Conservation (phyloP, 345 rosid genomes). For the Populus euphratica region DNA sequence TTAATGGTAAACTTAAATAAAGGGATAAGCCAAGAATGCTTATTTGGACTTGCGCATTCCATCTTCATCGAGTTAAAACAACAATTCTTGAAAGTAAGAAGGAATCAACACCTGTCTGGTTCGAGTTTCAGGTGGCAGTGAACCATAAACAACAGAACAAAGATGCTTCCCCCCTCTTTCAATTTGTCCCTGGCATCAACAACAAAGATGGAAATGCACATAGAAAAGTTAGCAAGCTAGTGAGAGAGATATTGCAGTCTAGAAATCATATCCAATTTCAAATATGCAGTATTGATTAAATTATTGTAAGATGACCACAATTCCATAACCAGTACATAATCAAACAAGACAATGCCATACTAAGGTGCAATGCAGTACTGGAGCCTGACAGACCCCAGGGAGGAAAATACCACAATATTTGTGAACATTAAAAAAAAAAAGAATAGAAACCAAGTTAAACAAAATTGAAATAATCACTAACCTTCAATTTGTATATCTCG, state of each 20-base stretch:
- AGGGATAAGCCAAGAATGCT: not conserved
- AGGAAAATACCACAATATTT: not conserved
- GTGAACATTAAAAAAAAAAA: not conserved
- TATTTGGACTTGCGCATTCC: not conserved
- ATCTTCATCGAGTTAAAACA: not conserved
- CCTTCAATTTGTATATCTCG: conserved; percentile 65
- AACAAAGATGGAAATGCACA: conserved; percentile 3
- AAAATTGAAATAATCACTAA: conserved; percentile 25
- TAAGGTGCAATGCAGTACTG: not conserved
- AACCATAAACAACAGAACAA: conserved; percentile 94
- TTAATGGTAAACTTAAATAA: too few species aligned
- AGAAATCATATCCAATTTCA: not conserved
- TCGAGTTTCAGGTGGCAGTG: conserved; percentile 88
- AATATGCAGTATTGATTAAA: not conserved
- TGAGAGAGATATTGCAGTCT: not conserved
- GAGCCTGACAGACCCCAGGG: too few species aligned
- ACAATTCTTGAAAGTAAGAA: conserved; percentile 19
- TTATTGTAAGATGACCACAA: not conserved
- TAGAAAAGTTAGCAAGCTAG: conserved; percentile 13
- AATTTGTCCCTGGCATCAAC: conserved; percentile 48
- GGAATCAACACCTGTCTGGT: conserved; percentile 72
- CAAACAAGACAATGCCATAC: not conserved
- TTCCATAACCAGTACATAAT: not conserved
- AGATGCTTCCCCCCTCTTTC: conserved; percentile 65
- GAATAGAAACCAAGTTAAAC: not conserved